Base-by-base conservation (phyloP, 352 stramenopile genomes). In the Peronospora belbahrii region DNA sequence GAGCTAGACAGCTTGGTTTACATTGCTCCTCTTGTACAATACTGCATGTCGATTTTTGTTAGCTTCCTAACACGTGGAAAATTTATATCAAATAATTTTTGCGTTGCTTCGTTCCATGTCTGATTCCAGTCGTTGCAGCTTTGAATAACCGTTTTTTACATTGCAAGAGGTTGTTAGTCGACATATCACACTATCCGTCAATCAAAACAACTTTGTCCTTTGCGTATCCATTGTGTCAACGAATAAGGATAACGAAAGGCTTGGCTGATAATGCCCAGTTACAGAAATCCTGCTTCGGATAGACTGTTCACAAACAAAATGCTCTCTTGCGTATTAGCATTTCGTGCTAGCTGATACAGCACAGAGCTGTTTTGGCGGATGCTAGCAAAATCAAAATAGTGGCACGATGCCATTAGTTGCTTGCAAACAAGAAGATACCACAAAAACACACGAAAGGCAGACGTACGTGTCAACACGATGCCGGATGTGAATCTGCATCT, bases 241-340 rank as follows among this genome's bases (percentile, higher is more conserved):
- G 24, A 11, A n/a, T n/a, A n/a, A n/a, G 6, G 24, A 28, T 28
- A 3, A 6, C 6, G 6, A 28, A 28, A 28, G 11, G 24, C 1
- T 9, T 6, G 24, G 24, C 24, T 28, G 24, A 28, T 28, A 11
- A 9, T 28, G 24, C 6, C 24, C 24, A 28, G 11, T 62, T 36
- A 94, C 28, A 94, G 62, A 36, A 94, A 94, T 17, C 83, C 83
- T 23, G 83, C 83, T 52, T 94, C 83, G 22, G 83, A 90, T 55
- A 94, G 52, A 59, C 78, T 92, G 49, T 94, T 94, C 32, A 94
- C 83, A 59, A 92, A 92, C 61, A 90, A 54, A 56, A 91, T 88
- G 36, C 80, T 90, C 55, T 94, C 83, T 48, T 94, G 78, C 15
- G 75, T 89, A 49, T 94, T 94, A 38, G 83, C 83, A 27, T 92